Evolutionary conservation across 1,284 basidiomycete genomes (phyloP).

Genomic region (Thecaphora thlaspeos): DNA sequence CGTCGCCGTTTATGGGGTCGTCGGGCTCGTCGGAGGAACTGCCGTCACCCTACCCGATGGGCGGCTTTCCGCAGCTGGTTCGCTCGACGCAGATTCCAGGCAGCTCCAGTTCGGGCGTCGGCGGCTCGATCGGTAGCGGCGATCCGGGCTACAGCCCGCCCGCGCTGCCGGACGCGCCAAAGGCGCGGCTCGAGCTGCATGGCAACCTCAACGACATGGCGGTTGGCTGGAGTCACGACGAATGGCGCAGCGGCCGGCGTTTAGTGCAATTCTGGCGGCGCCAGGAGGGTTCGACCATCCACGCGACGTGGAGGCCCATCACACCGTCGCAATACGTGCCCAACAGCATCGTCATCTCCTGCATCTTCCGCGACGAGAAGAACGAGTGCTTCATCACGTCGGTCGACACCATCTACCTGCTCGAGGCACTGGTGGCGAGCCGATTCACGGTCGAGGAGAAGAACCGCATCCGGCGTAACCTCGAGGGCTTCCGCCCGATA

Average conservation of each 20-base stretch:
- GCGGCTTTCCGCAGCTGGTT: slow-evolving; percentile 33
- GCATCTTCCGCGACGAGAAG: slow-evolving; percentile 80
- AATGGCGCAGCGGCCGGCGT: slow-evolving; percentile 61
- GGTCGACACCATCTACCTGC: slow-evolving; percentile 88
- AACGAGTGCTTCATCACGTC: slow-evolving; percentile 82
- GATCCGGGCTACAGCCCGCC: slow-evolving; percentile 38
- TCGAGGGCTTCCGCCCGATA: slow-evolving; percentile 85
- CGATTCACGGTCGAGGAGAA: slow-evolving; percentile 92
- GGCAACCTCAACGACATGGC: slow-evolving; percentile 63
- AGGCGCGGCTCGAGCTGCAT: slow-evolving; percentile 55
- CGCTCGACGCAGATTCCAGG: slow-evolving; percentile 32
- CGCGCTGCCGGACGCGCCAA: slow-evolving; percentile 20
- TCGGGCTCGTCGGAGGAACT: not conserved
- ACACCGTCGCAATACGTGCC: slow-evolving; percentile 58
- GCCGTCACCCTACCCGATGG: slow-evolving; percentile 1
- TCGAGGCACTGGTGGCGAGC: slow-evolving; percentile 80
- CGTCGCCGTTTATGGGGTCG: slow-evolving; percentile 10
- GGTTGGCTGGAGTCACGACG: slow-evolving; percentile 63
- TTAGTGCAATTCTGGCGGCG: slow-evolving; percentile 63
- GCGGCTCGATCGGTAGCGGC: slow-evolving; percentile 9
- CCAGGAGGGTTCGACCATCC: slow-evolving; percentile 62
- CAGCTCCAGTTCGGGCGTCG: slow-evolving; percentile 10
- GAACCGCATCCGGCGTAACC: slow-evolving; percentile 88
- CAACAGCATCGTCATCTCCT: slow-evolving; percentile 67
- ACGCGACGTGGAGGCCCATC: slow-evolving; percentile 61